Evolutionary conservation across 495 filamentous ascomycete species (phyloP), one percentile per base, ranked within the genome.

Genomic region (Penicillium longicatenatum): DNA sequence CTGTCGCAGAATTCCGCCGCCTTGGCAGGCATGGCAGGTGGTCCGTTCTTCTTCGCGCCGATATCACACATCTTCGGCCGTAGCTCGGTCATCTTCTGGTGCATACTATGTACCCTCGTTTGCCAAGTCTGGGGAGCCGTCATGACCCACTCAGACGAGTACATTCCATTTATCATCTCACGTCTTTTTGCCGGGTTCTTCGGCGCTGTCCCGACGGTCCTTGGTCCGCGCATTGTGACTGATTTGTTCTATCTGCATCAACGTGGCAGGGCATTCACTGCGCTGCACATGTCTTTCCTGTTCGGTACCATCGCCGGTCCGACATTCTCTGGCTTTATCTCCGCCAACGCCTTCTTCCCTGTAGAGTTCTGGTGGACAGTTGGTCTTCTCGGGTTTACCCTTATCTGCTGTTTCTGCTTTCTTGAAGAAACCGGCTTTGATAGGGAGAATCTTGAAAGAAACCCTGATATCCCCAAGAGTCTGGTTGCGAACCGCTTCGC

Each of bases 331-430:
- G 80, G 75, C 4, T 82, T 81, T 48, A 74, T 82, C 53, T 70
- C 75, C 0, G 64, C 70, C 0, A 59, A 68, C n/a, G 61, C 58
- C 0, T 71, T 72, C 16, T 83, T 78, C 71, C 69, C 72, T 0
- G 64, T 75, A 7, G 71, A 75, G 53, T 82, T 79, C 64, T 84
- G 81, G 79, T 83, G 79, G 79, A 76, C 74, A 1, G 66, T 82
- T 1, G 76, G 68, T 9, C 54, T 77, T 0, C 57, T 76, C 1
- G 77, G 72, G 3, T 65, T 74, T 21, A 66, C 76, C 7, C 67
- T 76, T 17, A 64, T 80, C 19, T 62, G 74, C n/a, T 69, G 77
- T 9, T 75, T 82, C 33, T 42, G 70, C 29, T 76, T 77, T 52
- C 64, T 80, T 6, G 75, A 82, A 52, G 79, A 84, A 33, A 82